A percentile compares a stretch with the other conserved stretches of the same genome.
These are phyloP conservation scores for Biscogniauxia mediterranea DNA, from an alignment of 2,329 filamentous ascomycete genomes.

Conservation along the genomic window DNA sequence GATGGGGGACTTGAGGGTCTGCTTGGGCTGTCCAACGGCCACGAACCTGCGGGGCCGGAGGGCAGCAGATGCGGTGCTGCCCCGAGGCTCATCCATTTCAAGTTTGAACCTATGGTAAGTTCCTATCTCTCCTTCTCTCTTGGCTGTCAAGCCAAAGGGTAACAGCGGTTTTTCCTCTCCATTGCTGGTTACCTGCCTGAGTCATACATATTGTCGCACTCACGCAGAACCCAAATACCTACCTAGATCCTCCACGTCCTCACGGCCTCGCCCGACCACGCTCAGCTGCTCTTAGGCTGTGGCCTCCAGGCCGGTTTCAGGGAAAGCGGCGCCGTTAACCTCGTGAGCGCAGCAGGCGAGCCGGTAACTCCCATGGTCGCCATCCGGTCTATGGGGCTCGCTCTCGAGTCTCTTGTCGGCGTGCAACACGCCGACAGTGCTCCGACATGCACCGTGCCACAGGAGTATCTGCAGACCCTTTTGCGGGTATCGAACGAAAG, in stretches of 20 bases:
- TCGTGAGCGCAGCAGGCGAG: slow-evolving; percentile 41
- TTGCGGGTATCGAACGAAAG: slow-evolving; percentile 71
- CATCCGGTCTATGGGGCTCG: slow-evolving; percentile 78
- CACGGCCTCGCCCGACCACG: slow-evolving; percentile 70
- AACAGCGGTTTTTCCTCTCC: slow-evolving; percentile 1
- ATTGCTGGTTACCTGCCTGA: not conserved
- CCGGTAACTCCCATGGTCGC: slow-evolving; percentile 70
- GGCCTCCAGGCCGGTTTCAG: slow-evolving; percentile 82
- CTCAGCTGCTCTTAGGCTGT: slow-evolving; percentile 72
- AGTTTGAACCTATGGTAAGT: slow-evolving; percentile 91
- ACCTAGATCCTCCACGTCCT: slow-evolving; percentile 83
- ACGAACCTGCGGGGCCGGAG: slow-evolving; percentile 22
- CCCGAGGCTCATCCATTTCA: slow-evolving; percentile 70
- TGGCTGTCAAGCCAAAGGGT: slow-evolving; percentile 1
- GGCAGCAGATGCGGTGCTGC: slow-evolving; percentile 25
- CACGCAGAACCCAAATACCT: not conserved
- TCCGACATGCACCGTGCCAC: slow-evolving; percentile 54
- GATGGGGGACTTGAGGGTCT: slow-evolving; percentile 19
- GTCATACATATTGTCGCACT: not conserved
- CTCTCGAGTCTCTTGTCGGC: slow-evolving; percentile 79
- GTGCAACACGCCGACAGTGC: slow-evolving; percentile 40
- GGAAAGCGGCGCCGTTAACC: slow-evolving; percentile 80
- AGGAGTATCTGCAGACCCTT: slow-evolving; percentile 66
- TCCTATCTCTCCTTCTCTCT: not conserved
- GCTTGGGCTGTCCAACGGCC: slow-evolving; percentile 34